Conservation (phyloP, 2,329 filamentous ascomycete genomes). For the Pyrenophora seminiperda region DNA sequence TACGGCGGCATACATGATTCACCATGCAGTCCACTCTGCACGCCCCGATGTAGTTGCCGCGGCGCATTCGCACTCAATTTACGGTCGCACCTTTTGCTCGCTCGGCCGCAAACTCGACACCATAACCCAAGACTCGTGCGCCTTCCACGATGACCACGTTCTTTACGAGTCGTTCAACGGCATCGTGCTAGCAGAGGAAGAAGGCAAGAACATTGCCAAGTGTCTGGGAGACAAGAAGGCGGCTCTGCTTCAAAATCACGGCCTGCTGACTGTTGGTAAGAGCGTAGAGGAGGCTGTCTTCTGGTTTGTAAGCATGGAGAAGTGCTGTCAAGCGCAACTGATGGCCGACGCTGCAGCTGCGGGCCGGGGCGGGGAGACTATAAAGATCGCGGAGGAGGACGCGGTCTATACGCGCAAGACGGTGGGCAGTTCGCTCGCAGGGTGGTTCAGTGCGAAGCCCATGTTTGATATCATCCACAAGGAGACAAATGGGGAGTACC, state of each 20-base stretch:
- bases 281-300: slow-evolving; percentile 59
- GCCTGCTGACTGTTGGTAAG: slow-evolving; percentile 56
- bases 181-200: slow-evolving; percentile 58
- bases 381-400: slow-evolving; percentile 71
- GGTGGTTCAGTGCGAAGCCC: slow-evolving; percentile 72
- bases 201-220: slow-evolving; percentile 59
- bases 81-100: slow-evolving; percentile 66
- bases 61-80: slow-evolving; percentile 63
- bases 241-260: slow-evolving; percentile 61
- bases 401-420: slow-evolving; percentile 70
- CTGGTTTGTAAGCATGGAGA: slow-evolving; percentile 61
- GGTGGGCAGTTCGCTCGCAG: slow-evolving; percentile 64
- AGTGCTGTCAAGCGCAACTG: slow-evolving; percentile 60
- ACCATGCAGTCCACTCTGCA: slow-evolving; percentile 63
- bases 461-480: slow-evolving; percentile 71
- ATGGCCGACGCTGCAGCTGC: slow-evolving; percentile 61
- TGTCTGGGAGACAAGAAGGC: slow-evolving; percentile 58
- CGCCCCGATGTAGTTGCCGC: slow-evolving; percentile 64
- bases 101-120: slow-evolving; percentile 65
- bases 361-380: slow-evolving; percentile 66
- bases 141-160: slow-evolving; percentile 60
- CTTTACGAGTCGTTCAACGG: slow-evolving; percentile 61
- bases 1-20: slow-evolving; percentile 63
- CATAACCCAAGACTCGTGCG: slow-evolving; percentile 63
- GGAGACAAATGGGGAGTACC: slow-evolving; percentile 63